Evolutionary conservation across 192 early-diverging fungal genomes (phyloP), one percentile per base, ranked within the genome.

Genomic region (Powellomyces hirtus): DNA sequence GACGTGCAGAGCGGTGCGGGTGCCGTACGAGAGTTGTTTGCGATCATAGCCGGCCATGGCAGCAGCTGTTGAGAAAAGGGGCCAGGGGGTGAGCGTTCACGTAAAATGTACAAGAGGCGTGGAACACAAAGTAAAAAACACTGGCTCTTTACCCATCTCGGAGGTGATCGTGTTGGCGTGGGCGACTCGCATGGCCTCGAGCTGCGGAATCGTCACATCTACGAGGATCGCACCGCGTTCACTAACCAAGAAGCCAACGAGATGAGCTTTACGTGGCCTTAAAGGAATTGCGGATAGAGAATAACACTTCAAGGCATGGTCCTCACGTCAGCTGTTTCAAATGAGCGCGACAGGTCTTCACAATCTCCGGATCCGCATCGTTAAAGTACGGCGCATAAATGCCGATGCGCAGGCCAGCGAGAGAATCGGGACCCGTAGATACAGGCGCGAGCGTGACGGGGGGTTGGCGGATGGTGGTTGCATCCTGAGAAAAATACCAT

Each of bases 101-200:
- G 46, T 5, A 6, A 49, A 6, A 49, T 5, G 16, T 24, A 49
- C 5, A 3, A 24, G 46, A 18, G 3, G 2, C 26, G 8, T 18
- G 10, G 8, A 8, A 8, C 40, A 24, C 26, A 3, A 14, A 49
- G n/a, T 49, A 24, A 24, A 24, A 24, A 24, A 2, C 46, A 18
- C 8, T 42, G 18, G 40, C n/a, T 16, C n/a, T 16, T 34, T 56
- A 56, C 34, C 57, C 72, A 89, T 81, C 67, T 93, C 91, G 27
- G 81, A 77, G 2, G 60, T 71, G 55, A 93, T 90, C 6, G 88
- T 84, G 29, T 88, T 81, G 6, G 72, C 63, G 70, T 93, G 91
- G 0, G 88, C 88, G 56, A 76, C 74, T 58, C 78, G 66, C 7
- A 79, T 68, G 34, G 75, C 63, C 34, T 87, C 79, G 11, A 92